A percentile compares a stretch with the other conserved stretches of the same genome.
These are phyloP conservation scores for Gossypium rotundifolium DNA, from an alignment of 345 rosid genomes.

Conservation along the genomic window DNA sequence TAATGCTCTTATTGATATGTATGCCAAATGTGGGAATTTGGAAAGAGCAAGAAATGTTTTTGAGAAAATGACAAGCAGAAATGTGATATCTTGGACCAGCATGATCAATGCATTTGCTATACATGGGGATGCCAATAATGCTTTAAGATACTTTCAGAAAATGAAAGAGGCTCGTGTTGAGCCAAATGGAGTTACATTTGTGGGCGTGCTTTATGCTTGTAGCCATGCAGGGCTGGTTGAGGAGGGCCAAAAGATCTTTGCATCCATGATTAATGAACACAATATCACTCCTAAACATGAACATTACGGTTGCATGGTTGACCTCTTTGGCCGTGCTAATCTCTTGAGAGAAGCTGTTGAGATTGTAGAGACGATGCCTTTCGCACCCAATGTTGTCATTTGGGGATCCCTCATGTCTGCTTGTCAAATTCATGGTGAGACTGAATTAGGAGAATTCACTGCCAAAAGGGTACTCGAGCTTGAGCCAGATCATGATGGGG, in stretches of 20 bases:
- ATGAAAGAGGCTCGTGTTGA: slow-evolving; percentile 39
- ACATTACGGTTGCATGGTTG: slow-evolving; percentile 66
- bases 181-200: slow-evolving; percentile 42
- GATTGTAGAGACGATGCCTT: slow-evolving; percentile 44
- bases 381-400: slow-evolving; percentile 47
- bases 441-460: slow-evolving; percentile 50
- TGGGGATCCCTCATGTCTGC: slow-evolving; percentile 76
- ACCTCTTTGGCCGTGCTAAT: slow-evolving; percentile 51
- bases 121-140: slow-evolving; percentile 45
- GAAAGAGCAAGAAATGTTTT: slow-evolving; percentile 43
- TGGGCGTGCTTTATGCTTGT: slow-evolving; percentile 52
- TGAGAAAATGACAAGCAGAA: slow-evolving; percentile 33
- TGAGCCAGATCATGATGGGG: slow-evolving; percentile 58
- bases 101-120: slow-evolving; percentile 53
- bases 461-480: slow-evolving; percentile 51
- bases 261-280: slow-evolving; percentile 40
- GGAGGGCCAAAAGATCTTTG: slow-evolving; percentile 44
- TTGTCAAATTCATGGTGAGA: slow-evolving; percentile 42
- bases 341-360: slow-evolving; percentile 41
- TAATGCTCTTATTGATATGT: slow-evolving; percentile 56
- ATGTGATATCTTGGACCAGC: slow-evolving; percentile 53
- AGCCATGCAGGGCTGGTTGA: slow-evolving; percentile 60
- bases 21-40: slow-evolving; percentile 57
- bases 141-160: slow-evolving; percentile 27
- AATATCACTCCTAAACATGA: slow-evolving; percentile 42